Evolutionary conservation across 495 filamentous ascomycete species (phyloP).

Genomic region (Glarea lozoyensis): DNA sequence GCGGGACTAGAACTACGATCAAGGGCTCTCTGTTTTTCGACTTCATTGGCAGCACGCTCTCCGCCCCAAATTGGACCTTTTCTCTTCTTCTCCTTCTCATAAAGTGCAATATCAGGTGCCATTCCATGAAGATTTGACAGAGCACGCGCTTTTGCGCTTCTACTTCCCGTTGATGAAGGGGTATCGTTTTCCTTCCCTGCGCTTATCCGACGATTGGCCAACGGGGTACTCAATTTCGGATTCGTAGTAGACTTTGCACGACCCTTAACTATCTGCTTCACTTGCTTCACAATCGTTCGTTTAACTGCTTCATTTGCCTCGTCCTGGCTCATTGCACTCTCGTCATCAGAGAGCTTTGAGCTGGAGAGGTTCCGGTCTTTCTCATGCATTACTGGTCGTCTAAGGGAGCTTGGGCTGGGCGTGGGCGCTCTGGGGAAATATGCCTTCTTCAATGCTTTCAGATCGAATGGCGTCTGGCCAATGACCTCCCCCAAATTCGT

Average conservation of each 20-base stretch:
- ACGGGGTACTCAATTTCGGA: conserved; percentile 11
- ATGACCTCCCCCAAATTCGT: conserved; percentile 92
- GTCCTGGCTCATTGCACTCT: conserved; percentile 10
- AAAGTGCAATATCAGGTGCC: conserved; percentile 76
- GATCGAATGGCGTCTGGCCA: conserved; percentile 66
- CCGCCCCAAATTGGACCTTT: conserved; percentile 73
- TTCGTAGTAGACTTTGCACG: background rate
- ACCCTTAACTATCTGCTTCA: background rate
- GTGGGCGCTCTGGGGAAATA: conserved; percentile 37
- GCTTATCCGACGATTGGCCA: conserved; percentile 12
- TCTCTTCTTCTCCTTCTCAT: conserved; percentile 87
- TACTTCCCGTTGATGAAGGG: conserved; percentile 66
- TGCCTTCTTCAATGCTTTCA: conserved; percentile 39
- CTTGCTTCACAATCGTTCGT: background rate
- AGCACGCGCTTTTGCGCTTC: conserved; percentile 81
- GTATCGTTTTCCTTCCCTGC: conserved; percentile 79
- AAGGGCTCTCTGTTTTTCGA: conserved; percentile 37
- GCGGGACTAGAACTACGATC: conserved; percentile 26
- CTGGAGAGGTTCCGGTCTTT: conserved; percentile 16
- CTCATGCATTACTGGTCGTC: conserved; percentile 17
- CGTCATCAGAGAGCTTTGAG: conserved; percentile 4
- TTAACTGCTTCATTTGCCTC: background rate
- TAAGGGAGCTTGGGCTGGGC: conserved; percentile 12
- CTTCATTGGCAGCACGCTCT: conserved; percentile 48
- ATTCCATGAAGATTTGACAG: conserved; percentile 63